These are phyloP conservation scores for Paraphoma sp. DNA, from an alignment of 2,329 filamentous ascomycete species.

Conservation along the genomic window DNA sequence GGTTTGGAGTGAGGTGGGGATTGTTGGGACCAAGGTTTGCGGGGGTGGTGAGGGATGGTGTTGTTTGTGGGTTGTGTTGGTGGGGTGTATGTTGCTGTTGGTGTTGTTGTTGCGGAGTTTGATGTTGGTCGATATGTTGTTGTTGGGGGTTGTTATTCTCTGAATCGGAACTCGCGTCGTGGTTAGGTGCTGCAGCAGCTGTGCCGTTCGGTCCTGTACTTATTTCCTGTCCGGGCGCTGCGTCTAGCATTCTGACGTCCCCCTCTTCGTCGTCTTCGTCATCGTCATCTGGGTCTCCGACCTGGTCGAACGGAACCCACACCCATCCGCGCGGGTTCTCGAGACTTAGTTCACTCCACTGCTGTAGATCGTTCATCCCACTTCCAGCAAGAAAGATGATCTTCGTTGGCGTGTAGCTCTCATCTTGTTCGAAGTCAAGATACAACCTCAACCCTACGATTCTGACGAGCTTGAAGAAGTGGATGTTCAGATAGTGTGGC, in stretches of 20 bases:
- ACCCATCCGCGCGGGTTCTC: constrained; percentile 88
- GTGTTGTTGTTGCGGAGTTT: not conserved
- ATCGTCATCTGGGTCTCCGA: constrained; percentile 54
- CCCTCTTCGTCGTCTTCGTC: constrained; percentile 25
- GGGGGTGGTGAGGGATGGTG: constrained; percentile 1
- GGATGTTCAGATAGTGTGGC: constrained; percentile 81
- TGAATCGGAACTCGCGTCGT: not conserved
- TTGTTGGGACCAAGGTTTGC: not conserved
- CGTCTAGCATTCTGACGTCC: constrained; percentile 11
- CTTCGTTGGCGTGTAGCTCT: constrained; percentile 95
- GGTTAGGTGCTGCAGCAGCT: not conserved
- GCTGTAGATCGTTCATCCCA: constrained; percentile 87
- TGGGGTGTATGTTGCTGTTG: not conserved
- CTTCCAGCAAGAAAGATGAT: constrained; percentile 90
- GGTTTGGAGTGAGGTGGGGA: constrained; percentile 5
- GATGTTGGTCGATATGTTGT: not conserved
- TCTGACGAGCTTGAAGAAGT: constrained; percentile 83
- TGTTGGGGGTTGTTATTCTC: not conserved
- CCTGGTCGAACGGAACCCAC: constrained; percentile 74
- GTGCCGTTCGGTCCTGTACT: not conserved
- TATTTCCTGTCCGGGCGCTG: not conserved
- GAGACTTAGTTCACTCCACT: constrained; percentile 82
- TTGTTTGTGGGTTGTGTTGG: not conserved
- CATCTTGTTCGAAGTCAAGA: constrained; percentile 90
- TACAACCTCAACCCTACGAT: constrained; percentile 82